These are phyloP conservation scores for Hamigera avellanea DNA, from an alignment of 495 filamentous ascomycete genomes.

Conservation along the genomic window DNA sequence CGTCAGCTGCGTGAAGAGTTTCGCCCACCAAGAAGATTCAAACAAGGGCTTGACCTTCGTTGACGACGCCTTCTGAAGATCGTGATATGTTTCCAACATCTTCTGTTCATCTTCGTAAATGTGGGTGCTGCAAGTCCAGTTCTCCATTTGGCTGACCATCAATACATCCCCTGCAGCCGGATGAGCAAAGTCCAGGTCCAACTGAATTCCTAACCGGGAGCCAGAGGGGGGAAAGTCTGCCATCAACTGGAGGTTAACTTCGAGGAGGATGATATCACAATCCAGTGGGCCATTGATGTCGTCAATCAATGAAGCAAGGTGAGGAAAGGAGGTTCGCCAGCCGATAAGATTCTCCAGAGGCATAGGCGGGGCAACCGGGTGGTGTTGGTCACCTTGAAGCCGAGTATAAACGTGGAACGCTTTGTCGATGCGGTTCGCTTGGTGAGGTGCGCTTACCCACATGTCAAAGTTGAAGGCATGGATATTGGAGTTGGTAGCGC, in stretches of 20 bases:
- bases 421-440: slow-evolving; percentile 29
- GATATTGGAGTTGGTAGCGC: slow-evolving; percentile 22
- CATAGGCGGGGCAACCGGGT: slow-evolving; percentile 24
- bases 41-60: slow-evolving; percentile 36
- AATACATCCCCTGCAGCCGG: slow-evolving; percentile 23
- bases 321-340: slow-evolving; percentile 37
- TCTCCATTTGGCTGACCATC: slow-evolving; percentile 30
- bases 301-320: slow-evolving; percentile 26
- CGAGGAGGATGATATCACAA: slow-evolving; percentile 38
- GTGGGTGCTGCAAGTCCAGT: slow-evolving; percentile 36
- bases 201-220: slow-evolving; percentile 31
- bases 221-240: slow-evolving; percentile 28
- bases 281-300: slow-evolving; percentile 23
- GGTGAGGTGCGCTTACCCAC: slow-evolving; percentile 35
- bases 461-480: slow-evolving; percentile 39
- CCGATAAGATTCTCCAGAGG: slow-evolving; percentile 28
- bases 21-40: slow-evolving; percentile 39
- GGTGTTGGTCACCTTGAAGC: slow-evolving; percentile 31
- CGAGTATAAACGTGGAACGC: slow-evolving; percentile 39
- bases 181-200: slow-evolving; percentile 32
- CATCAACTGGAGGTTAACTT: slow-evolving; percentile 37
- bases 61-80: slow-evolving; percentile 23
- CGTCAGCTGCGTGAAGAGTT: slow-evolving; percentile 30
- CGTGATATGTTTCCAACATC: slow-evolving; percentile 21
- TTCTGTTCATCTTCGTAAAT: slow-evolving; percentile 32